Evolutionary conservation across 371 early-diverging fungal genomes (phyloP), one percentile per base, ranked within the genome.

Genomic region (Mortierella sp.): DNA sequence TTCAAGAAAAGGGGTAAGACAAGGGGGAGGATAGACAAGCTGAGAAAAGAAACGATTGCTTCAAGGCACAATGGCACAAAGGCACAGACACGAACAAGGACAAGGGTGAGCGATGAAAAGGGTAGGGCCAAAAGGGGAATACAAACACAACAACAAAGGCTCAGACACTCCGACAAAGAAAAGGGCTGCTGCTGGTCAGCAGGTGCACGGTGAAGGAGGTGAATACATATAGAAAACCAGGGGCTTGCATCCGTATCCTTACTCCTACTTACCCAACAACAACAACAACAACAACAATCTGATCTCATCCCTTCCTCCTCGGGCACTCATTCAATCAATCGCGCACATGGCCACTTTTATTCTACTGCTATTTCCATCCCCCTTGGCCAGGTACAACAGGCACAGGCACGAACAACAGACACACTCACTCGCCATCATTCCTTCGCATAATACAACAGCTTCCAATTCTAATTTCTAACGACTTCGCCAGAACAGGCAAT

Each of bases 141-240:
- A 7, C n/a, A 58, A 60, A 60, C 60, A 60, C n/a, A 58, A 58
- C n/a, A 58, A 26, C n/a, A 31, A 31, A 2, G 28, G 60, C 60
- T 60, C 60, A 60, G 60, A 60, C 28, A 60, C 60, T 60, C 60
- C 60, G 60, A 60, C 60, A 60, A 54, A 55, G 44, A 34, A 55
- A 44, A 73, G 24, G 45, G 31, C 42, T 19, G 72, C 45, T 44
- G 57, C 38, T 73, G 73, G 50, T 73, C 54, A 55, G 73, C 60
- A 28, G 60, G 26, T 16, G 28, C 31, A 48, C 48, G 9, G 48
- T 48, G 48, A 48, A 48, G 9, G 2, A 48, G 48, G 42, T 38
- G 42, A 38, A 1, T 48, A 48, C 50, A 48, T 48, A 60, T n/a
- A 31, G 31, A 60, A 60, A 60, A 60, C 60, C 60, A 60, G 60